phyloP scores from a whole-genome alignment of 1,139 yeast species.

The Scheffersomyces lignicola region DNA sequence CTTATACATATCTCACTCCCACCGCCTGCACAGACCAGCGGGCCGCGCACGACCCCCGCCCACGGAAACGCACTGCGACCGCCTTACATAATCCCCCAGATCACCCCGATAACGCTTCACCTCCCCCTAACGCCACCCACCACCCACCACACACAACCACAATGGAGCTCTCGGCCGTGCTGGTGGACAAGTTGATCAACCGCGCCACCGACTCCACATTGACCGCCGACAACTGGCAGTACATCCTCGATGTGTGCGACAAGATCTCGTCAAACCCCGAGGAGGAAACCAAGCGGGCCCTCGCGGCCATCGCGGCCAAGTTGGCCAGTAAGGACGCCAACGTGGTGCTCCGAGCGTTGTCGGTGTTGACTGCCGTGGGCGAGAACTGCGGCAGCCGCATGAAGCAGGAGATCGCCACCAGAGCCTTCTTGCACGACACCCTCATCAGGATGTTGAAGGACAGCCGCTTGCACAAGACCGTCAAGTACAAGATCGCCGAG shows the following conservation, averaged over 20 bases:
- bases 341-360: constrained; percentile 69
- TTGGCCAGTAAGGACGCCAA: constrained; percentile 73
- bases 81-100: too few species aligned
- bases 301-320: constrained; percentile 50
- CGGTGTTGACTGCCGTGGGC: constrained; percentile 74
- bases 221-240: constrained; percentile 83
- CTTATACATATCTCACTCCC: too few species aligned
- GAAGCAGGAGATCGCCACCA: constrained; percentile 79
- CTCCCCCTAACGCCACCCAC: too few species aligned
- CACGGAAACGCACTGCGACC: too few species aligned
- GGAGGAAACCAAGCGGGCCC: constrained; percentile 51
- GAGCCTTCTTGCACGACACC: constrained; percentile 55
- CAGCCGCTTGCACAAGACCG: constrained; percentile 59
- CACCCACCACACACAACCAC: neutral
- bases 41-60: too few species aligned
- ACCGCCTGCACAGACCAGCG: too few species aligned
- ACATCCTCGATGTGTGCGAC: constrained; percentile 81
- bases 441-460: constrained; percentile 59
- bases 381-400: constrained; percentile 92
- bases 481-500: constrained; percentile 66
- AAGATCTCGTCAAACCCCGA: constrained; percentile 74
- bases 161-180: neutral
- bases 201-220: constrained; percentile 87
- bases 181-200: constrained; percentile 24
- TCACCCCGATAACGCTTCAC: too few species aligned